These are phyloP conservation scores for Aspergillus avenaceus DNA, from an alignment of 495 filamentous ascomycete genomes.

Conservation along the genomic window DNA sequence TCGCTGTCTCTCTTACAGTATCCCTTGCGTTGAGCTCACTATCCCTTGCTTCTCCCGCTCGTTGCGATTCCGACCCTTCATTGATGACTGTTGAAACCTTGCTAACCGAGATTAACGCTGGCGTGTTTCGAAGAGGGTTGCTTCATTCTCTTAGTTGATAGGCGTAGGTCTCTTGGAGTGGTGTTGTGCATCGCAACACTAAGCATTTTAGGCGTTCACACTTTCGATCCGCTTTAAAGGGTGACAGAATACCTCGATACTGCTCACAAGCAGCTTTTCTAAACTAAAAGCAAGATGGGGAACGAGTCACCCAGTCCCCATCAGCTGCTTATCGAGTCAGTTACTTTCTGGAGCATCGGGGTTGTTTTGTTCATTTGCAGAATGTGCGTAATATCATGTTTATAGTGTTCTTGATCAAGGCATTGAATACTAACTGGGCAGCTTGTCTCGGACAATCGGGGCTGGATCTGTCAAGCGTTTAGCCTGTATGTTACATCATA, in stretches of 20 bases:
- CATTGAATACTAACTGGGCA: conserved; percentile 14
- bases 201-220: neutral
- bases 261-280: neutral
- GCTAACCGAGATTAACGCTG: neutral
- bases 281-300: conserved; percentile 21
- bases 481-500: conserved; percentile 29
- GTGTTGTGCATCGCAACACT: neutral
- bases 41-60: conserved; percentile 4
- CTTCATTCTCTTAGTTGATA: too few species aligned
- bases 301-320: conserved; percentile 30
- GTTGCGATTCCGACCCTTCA: neutral
- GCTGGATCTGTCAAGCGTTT: conserved; percentile 32
- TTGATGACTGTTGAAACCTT: neutral
- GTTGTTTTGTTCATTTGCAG: conserved; percentile 28
- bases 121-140: neutral
- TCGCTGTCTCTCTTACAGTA: neutral
- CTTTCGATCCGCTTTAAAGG: neutral
- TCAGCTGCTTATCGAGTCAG: conserved; percentile 27
- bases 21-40: neutral
- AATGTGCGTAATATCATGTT: conserved; percentile 19
- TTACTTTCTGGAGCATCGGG: conserved; percentile 32
- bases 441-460: conserved; percentile 27
- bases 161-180: too few species aligned
- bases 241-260: neutral
- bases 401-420: neutral